These are phyloP conservation scores for Colletotrichum sp. DNA, from an alignment of 2,329 filamentous ascomycete genomes.

Conservation along the genomic window DNA sequence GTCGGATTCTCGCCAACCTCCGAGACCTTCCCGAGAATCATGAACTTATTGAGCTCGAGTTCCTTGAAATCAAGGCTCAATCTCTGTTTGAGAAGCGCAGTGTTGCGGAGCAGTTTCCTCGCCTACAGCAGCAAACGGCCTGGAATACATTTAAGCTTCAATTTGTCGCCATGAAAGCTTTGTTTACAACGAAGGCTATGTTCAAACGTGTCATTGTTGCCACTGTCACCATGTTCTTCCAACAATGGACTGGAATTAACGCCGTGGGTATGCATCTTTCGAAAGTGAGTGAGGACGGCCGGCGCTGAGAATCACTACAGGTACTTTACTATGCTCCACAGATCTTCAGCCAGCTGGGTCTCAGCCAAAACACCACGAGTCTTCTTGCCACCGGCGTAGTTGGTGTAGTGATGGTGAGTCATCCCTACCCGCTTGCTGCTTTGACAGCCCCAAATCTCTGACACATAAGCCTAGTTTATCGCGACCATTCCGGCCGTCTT, in stretches of 20 bases:
- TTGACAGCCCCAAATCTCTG: neutral
- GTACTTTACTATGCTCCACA: constrained; percentile 70
- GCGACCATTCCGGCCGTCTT: constrained; percentile 70
- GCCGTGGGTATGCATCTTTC: constrained; percentile 40
- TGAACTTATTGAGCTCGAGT: constrained; percentile 75
- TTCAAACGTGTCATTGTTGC: constrained; percentile 70
- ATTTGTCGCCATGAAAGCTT: constrained; percentile 67
- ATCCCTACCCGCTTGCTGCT: neutral
- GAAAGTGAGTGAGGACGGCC: neutral
- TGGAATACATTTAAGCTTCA: constrained; percentile 73
- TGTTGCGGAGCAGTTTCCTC: constrained; percentile 70
- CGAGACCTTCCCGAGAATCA: constrained; percentile 66
- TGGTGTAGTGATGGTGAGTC: constrained; percentile 71
- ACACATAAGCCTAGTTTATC: neutral
- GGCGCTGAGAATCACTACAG: neutral
- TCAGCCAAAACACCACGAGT: constrained; percentile 53
- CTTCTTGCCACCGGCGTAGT: constrained; percentile 75
- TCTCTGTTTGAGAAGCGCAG: constrained; percentile 78
- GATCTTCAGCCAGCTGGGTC: constrained; percentile 72
- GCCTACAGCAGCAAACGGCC: constrained; percentile 61
- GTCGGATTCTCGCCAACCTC: constrained; percentile 65
- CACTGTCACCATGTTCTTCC: constrained; percentile 54
- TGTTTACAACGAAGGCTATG: constrained; percentile 71
- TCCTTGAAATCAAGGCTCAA: constrained; percentile 83
- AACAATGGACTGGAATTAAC: constrained; percentile 51